Percentiles rank a stretch among this genome's conserved stretches.
Conservation (phyloP, 1,284 basidiomycete species). For the Malassezia caprae region DNA sequence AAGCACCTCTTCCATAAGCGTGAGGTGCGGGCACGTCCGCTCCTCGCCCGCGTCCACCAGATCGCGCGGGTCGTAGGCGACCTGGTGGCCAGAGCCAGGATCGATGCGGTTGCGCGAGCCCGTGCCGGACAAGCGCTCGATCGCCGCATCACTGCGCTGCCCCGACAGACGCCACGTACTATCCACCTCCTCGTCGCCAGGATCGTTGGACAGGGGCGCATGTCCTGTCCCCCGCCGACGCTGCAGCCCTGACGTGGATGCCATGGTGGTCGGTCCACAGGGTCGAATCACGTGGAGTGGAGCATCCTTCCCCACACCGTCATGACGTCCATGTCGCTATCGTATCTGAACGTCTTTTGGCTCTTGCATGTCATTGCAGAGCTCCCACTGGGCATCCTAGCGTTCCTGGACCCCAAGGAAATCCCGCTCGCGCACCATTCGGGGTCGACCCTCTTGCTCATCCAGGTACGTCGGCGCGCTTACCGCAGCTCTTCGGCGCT, state of each 20-base stretch:
- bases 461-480: slow-evolving; percentile 6
- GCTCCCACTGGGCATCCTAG: slow-evolving; percentile 8
- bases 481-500: slow-evolving; percentile 8
- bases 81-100: slow-evolving; percentile 44
- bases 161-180: neutral
- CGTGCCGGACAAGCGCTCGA: slow-evolving; percentile 3
- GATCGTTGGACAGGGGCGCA: neutral
- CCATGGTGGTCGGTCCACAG: neutral
- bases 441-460: neutral
- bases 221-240: slow-evolving; percentile 3
- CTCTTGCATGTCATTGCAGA: slow-evolving; percentile 14
- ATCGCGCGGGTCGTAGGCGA: slow-evolving; percentile 90
- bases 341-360: slow-evolving; percentile 17
- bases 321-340: neutral
- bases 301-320: neutral
- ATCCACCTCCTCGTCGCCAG: neutral
- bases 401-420: neutral
- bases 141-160: neutral
- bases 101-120: slow-evolving; percentile 29
- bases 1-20: slow-evolving; percentile 92
- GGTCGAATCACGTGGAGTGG: neutral
- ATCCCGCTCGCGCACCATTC: neutral
- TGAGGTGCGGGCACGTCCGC: slow-evolving; percentile 68
- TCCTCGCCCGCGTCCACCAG: slow-evolving; percentile 67
- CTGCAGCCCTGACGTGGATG: slow-evolving; percentile 11